Base-by-base conservation (phyloP, 2,329 filamentous ascomycete species). In the Macrophomina pseudophaseolina region DNA sequence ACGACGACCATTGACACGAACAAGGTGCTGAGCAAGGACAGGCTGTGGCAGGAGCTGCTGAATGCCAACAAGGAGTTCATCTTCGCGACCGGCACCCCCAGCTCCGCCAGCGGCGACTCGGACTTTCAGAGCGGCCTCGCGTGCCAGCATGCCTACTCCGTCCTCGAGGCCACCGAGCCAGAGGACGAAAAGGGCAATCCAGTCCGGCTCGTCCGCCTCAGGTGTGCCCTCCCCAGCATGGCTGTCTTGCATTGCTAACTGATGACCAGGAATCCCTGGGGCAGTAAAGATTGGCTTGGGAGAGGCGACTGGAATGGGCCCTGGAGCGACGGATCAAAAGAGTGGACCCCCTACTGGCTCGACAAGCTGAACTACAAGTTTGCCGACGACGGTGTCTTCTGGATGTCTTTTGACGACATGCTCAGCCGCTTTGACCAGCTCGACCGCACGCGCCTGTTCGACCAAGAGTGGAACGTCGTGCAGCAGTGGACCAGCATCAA, bases 311-410 rank as follows among this genome's bases (percentile, higher is more conserved):
- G 23, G 23, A 23, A 23, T 23, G 23, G 23, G 23, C 23, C 23
- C 23, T 95, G 91, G 91, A 88, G 86, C 32, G 92, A 95, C 72
- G 92, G 92, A 0, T 92, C 90, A 14, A 90, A 91, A 71, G 89
- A 94, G 77, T 96, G 92, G 92, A 94, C 90, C 1, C 83, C 90
- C 0, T 89, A 93, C 70, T 92, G 90, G 86, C 86, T 94, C 76
- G 78, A 88, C 64, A 88, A 90, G 70, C 83, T 94, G 0, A 82
- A 84, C 46, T 90, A 94, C 73, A 87, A 84, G 18, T 94, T 94
- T 71, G 90, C 90, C 38, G 89, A 92, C 70, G 91, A 94, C 71
- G 91, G 91, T 6, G 68, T 87, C 38, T 88, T 88, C 74, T 88
- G 86, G 66, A 67, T 67, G 18, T 49, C 81, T 1, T 88, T 87